Conservation (phyloP, 108 stramenopile genomes). For the Hondaea fermentalgiana region DNA sequence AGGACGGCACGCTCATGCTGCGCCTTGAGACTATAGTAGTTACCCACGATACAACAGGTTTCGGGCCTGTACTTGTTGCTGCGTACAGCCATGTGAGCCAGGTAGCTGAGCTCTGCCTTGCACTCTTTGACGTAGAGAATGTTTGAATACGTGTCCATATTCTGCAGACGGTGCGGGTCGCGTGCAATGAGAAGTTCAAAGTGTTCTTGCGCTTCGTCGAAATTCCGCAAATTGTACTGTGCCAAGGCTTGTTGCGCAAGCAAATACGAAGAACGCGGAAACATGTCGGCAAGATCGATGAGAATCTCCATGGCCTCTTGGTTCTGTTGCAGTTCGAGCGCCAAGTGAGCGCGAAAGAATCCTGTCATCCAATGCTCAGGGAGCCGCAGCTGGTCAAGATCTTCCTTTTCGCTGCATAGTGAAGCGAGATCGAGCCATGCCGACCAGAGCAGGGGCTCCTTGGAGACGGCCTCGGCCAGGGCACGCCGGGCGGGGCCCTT, state of each 20-base stretch:
- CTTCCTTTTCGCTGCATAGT: slow-evolving; percentile 50
- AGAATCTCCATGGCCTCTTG: slow-evolving; percentile 49
- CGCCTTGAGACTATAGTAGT: slow-evolving; percentile 87
- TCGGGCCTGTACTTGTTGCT: slow-evolving; percentile 86
- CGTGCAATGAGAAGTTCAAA: slow-evolving; percentile 59
- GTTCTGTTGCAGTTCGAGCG: slow-evolving; percentile 73
- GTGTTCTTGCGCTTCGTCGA: slow-evolving; percentile 70
- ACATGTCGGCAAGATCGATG: slow-evolving; percentile 26
- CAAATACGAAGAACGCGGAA: slow-evolving; percentile 65
- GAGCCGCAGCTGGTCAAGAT: slow-evolving; percentile 49
- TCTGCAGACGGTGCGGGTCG: slow-evolving; percentile 76
- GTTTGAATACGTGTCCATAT: slow-evolving; percentile 85
- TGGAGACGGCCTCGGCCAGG: slow-evolving; percentile 57
- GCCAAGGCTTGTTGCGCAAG: slow-evolving; percentile 64
- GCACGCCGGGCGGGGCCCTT: slow-evolving; percentile 44
- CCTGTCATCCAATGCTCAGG: slow-evolving; percentile 69
- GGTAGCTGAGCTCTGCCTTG: slow-evolving; percentile 55
- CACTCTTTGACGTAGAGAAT: slow-evolving; percentile 90
- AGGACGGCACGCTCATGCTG: slow-evolving; percentile 87
- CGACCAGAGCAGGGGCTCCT: slow-evolving; percentile 85
- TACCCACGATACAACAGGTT: slow-evolving; percentile 90
- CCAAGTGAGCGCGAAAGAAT: slow-evolving; percentile 77
- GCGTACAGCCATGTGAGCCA: slow-evolving; percentile 76
- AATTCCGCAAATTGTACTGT: slow-evolving; percentile 79
- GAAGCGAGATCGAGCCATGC: slow-evolving; percentile 87